phyloP scores from a whole-genome alignment of 2,329 filamentous ascomycete species.

The Arthrobotrys pseudoclavata region DNA sequence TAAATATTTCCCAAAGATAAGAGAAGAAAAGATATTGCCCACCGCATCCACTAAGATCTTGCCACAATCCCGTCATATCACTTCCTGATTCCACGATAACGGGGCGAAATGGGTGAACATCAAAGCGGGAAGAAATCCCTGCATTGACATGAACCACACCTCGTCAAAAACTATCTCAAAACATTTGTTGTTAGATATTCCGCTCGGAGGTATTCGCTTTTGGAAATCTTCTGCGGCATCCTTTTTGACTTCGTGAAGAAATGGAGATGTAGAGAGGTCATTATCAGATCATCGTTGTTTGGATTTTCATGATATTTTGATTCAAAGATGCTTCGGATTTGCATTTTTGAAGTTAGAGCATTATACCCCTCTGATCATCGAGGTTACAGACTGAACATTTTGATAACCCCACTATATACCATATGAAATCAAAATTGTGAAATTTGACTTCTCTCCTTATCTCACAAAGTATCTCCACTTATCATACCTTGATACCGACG shows the following conservation, averaged over 20 bases:
- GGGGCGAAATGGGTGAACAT: constrained; percentile 1
- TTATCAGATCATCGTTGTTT: constrained; percentile 22
- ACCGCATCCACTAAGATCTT: constrained; percentile 12
- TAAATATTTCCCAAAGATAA: constrained; percentile 14
- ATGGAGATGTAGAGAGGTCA: constrained; percentile 5
- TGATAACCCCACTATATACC: not conserved
- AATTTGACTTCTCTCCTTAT: constrained; percentile 7
- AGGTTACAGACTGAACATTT: too few species aligned
- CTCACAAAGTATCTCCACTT: constrained; percentile 12
- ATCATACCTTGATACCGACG: constrained; percentile 2
- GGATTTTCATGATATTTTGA: not conserved
- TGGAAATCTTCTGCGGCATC: constrained; percentile 26
- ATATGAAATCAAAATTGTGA: not conserved
- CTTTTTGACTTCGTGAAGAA: not conserved
- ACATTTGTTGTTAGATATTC: constrained; percentile 18
- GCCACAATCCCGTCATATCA: constrained; percentile 25
- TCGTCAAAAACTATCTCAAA: constrained; percentile 7
- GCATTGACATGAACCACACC: constrained; percentile 29
- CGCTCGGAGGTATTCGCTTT: constrained; percentile 13
- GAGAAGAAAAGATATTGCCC: not conserved
- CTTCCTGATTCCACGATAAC: constrained; percentile 35
- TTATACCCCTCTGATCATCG: not conserved
- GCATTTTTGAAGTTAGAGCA: not conserved
- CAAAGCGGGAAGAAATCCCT: constrained; percentile 12
- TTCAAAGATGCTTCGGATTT: constrained; percentile 19